A percentile compares a stretch with the other conserved stretches of the same genome.
phyloP scores from a whole-genome alignment of 495 filamentous ascomycete species.

The Neurospora sp. region DNA sequence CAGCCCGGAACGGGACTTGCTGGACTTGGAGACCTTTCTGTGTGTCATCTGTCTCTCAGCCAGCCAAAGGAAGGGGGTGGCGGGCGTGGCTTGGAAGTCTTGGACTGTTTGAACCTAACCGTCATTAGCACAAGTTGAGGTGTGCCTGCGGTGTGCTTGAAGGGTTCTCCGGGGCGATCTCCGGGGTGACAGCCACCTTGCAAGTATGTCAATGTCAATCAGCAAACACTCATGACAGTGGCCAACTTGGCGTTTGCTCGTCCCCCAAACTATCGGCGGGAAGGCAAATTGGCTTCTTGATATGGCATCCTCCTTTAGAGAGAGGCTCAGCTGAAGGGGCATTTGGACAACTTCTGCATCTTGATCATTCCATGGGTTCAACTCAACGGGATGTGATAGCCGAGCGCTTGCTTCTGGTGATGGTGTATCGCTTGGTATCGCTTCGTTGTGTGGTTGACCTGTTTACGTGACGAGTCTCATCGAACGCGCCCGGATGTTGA shows the following conservation, averaged over 20 bases:
- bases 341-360: background rate
- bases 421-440: background rate
- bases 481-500: background rate
- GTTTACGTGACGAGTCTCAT: background rate
- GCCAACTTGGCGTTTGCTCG: background rate
- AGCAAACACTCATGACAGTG: background rate
- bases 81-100: background rate
- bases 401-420: background rate
- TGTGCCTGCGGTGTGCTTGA: background rate
- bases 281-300: background rate
- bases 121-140: background rate
- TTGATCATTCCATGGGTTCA: background rate
- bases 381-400: background rate
- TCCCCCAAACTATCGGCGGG: background rate
- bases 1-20: background rate
- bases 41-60: background rate
- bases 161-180: background rate
- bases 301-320: background rate
- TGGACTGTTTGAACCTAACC: background rate
- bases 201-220: background rate
- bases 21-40: background rate
- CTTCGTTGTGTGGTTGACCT: background rate
- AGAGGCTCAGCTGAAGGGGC: background rate
- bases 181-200: background rate
- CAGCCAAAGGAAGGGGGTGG: background rate